Base-by-base conservation (phyloP, 345 rosid species). In the Salix brachista region DNA sequence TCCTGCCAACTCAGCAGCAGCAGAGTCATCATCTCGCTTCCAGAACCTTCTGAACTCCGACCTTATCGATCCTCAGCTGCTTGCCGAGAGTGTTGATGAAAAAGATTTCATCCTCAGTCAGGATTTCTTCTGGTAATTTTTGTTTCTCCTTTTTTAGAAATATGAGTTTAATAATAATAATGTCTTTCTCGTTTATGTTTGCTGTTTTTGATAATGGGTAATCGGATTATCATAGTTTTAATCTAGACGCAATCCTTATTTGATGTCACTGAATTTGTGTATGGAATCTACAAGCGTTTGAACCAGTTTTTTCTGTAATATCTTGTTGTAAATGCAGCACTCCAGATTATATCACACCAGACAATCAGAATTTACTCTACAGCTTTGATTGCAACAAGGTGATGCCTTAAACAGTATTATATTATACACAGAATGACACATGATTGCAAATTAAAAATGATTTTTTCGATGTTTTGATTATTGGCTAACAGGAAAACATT, bases 281-380 rank as follows among this genome's bases (percentile, higher is more conserved):
- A 11, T 44, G 75, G 19, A 56, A 71, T 56, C 12, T 32, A 25
- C 69, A 36, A 23, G 5, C 30, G 9, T 58, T 17, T 56, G 62
- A 18, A 74, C 34, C 60, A 16, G 13, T 42, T 37, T 19, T 48
- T n/a, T 50, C 50, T 71, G 42, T 56, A 19, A 16, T 42, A 8
- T 65, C 18, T 67, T 1, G 4, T 79, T 50, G 69, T 77, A 70
- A 26, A 79, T 84, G 82, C 92, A 96, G 98, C 82, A 94, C 99
- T 74, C 99, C 99, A 8, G 99, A 94, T 78, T 96, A 96, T 74
- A 89, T 94, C 73, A 94, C 98, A 1, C 97, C 99, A 12, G 97
- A 90, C 73, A 90, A 96, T 86, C 99, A 88, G 80, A 86, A 87
- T 71, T 56, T 90, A 79, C 39, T 80, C 74, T 81, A 48, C 79